Percentiles rank a stretch among this genome's conserved stretches.
phyloP scores from a whole-genome alignment of 1,284 basidiomycete genomes.

The Coniferiporia sulphurascens region DNA sequence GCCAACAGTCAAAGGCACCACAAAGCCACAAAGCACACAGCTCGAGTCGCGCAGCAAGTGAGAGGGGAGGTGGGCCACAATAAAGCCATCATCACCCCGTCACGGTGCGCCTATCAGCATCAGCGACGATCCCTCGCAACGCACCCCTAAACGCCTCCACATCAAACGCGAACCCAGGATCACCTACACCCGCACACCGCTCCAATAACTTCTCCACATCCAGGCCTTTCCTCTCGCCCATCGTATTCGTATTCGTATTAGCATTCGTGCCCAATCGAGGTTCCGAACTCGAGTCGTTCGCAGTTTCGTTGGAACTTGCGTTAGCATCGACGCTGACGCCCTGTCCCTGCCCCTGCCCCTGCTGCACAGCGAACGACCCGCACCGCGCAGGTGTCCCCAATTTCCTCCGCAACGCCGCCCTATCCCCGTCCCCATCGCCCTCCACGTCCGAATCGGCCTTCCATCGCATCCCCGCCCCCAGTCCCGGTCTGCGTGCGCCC shows the following conservation, averaged over 20 bases:
- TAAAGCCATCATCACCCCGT: neutral
- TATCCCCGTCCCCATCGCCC: conserved; percentile 7
- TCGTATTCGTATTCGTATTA: neutral
- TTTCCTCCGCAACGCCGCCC: conserved; percentile 3
- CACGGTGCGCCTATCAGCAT: neutral
- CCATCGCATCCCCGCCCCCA: neutral
- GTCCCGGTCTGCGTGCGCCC: neutral
- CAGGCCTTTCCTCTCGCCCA: neutral
- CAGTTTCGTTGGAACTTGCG: neutral
- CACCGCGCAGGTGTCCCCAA: conserved; percentile 14
- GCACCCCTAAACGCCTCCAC: conserved; percentile 18
- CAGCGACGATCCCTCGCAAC: conserved; percentile 9
- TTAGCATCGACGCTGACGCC: neutral
- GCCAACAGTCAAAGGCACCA: too few relatives aligned
- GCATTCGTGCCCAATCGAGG: neutral
- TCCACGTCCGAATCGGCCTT: conserved; percentile 5
- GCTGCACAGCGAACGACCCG: conserved; percentile 9
- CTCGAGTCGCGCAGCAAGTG: too few relatives aligned
- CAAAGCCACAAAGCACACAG: too few relatives aligned
- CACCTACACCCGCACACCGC: conserved; percentile 13
- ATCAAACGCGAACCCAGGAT: conserved; percentile 15
- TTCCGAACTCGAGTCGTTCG: too few relatives aligned
- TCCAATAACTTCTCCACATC: conserved; percentile 7
- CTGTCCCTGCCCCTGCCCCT: neutral
- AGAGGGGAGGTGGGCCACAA: too few relatives aligned